Evolutionary conservation across 208 protist genomes (phyloP), one percentile per base, ranked within the genome.

Genomic region (Acanthamoeba sp.): DNA sequence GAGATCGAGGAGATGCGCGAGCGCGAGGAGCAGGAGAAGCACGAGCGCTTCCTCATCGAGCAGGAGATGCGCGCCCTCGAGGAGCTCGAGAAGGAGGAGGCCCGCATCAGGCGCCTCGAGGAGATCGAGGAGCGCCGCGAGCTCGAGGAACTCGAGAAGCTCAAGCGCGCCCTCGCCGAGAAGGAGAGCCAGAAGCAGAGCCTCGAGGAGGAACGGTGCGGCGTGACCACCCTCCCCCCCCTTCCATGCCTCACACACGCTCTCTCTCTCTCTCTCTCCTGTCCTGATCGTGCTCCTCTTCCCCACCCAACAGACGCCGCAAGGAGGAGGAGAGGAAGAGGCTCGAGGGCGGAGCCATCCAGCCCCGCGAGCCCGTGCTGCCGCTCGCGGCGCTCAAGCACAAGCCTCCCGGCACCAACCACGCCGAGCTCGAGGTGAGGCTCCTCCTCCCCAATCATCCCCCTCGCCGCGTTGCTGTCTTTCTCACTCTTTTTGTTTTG

Each of bases 251-350:
- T 34, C 59, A 24, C 20, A 34, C 27, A 14, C 14, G 27, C 18
- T 22, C 55, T 27, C 55, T 22, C 12, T 12, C 55, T 62, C 22
- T 27, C 55, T 62, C 22, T 22, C 55, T 62, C 55, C 55, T 62
- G 55, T 62, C 12, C 16, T 22, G 12, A 62, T 27, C 55, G 22
- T 62, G 22, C 55, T 12, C 12, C 55, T 12, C 22, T 62, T 62
- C 16, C 22, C 22, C 22, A 14, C 2, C 7, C 59, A 66, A 34
- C 59, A 66, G 59, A 66, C 59, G 59, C 27, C 59, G 59, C 20
- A 66, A 66, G 59, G 59, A 66, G n/a, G 59, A 66, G 59, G 59
- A 66, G n/a, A 66, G n/a, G 59, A 66, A 16, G 59, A 66, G n/a
- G 59, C 7, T 14, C 20, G 59, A 24, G 59, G 59, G 18, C 4